Base-by-base conservation (phyloP, 2,329 filamentous ascomycete species). In the Trichophyton equinum region DNA sequence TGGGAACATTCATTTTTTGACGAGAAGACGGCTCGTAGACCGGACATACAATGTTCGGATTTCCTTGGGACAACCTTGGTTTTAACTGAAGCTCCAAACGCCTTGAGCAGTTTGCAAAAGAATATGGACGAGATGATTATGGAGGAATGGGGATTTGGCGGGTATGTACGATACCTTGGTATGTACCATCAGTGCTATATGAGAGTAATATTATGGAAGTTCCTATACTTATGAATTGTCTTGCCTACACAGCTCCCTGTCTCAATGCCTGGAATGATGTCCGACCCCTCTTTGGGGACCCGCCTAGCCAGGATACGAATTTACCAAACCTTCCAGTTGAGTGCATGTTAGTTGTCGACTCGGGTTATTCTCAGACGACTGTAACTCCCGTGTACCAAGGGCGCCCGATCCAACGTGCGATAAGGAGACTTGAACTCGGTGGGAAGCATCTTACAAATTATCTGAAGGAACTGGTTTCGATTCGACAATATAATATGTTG, bases 41-140 rank as follows among this genome's bases (percentile, higher is more conserved):
- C 70, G 58, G 68, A 71, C 22, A 40, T 70, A 46, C 67, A 68
- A 15, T 69, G 74, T 59, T 62, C 68, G 72, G 86, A 95, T 66
- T 89, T 92, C 0, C 78, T 81, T 59, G 86, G 92, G 60, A 94
- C 90, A n/a, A 86, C 90, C 56, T 76, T 99, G 61, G 76, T 99
- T 3, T 80, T 97, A 58, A 85, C 88, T 1, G 94, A 99, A 73
- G 87, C 90, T 53, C 87, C 91, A 3, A 96, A 95, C 74, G 85
- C 86, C 3, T 80, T 95, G 61, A 85, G 87, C 0, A 84, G 85
- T 11, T 76, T 99, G 64, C 91, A 96, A 74, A 83, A 86, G 44
- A 94, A 96, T 71, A 91, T 89, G 67, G 94, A 99, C 70, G 92
- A 99, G 77, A 90, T 99, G 70, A 84, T 97, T 1, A 97, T 99